Conservation (phyloP, 805 yeast species). For the Saccharomycopsis sp. region DNA sequence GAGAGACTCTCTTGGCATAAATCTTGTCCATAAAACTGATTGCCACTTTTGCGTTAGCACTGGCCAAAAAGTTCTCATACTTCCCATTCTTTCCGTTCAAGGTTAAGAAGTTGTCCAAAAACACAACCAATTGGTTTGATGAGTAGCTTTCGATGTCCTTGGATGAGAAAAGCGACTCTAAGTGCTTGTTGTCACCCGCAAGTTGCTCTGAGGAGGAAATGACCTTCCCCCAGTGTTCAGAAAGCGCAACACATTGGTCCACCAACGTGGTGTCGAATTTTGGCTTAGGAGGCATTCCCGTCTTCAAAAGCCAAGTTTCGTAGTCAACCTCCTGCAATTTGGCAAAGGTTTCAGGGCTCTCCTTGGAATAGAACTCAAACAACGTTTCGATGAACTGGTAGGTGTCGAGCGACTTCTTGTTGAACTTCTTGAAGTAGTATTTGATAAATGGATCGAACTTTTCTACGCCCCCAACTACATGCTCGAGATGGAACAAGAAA, state of each 20-base stretch:
- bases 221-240: conserved; percentile 53
- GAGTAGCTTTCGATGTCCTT: conserved; percentile 52
- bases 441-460: conserved; percentile 76
- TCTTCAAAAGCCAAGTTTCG: conserved; percentile 73
- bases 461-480: conserved; percentile 52
- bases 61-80: conserved; percentile 34
- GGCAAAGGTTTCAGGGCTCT: conserved; percentile 35
- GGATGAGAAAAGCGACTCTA: conserved; percentile 31
- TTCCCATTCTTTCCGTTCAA: conserved; percentile 35
- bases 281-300: conserved; percentile 89
- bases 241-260: conserved; percentile 60
- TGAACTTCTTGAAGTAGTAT: conserved; percentile 63
- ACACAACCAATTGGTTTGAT: conserved; percentile 73
- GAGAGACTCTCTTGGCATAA: conserved; percentile 38
- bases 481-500: conserved; percentile 68
- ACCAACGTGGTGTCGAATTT: conserved; percentile 72
- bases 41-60: conserved; percentile 29
- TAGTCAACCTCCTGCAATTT: conserved; percentile 69
- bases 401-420: conserved; percentile 68
- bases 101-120: conserved; percentile 60
- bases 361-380: conserved; percentile 51
- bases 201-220: conserved; percentile 24
- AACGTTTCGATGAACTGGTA: conserved; percentile 72
- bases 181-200: conserved; percentile 24
- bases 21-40: conserved; percentile 28